phyloP scores from a whole-genome alignment of 805 yeast species.

The Saitoella complicata region DNA sequence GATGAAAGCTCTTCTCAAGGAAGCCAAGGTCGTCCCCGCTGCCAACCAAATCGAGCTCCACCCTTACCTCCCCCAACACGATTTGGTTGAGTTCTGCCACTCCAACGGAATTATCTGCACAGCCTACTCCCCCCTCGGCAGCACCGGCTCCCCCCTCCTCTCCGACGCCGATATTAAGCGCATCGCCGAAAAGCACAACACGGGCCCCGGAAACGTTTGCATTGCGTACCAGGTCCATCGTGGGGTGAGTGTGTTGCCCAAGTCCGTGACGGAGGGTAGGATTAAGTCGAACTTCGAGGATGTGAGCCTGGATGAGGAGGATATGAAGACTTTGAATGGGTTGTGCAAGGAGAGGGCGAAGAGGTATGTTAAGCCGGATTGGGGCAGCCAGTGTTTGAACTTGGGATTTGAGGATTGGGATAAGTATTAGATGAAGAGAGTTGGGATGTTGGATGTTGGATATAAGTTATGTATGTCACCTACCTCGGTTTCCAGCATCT shows the following conservation, averaged over 20 bases:
- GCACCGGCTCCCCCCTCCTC: conserved; percentile 17
- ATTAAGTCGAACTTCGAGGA: conserved; percentile 29
- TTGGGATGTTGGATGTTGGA: too few relatives aligned
- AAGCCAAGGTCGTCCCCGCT: conserved; percentile 41
- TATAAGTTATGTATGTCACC: too few relatives aligned
- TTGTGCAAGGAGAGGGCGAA: conserved; percentile 4
- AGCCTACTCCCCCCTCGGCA: conserved; percentile 70
- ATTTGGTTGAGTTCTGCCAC: conserved; percentile 37
- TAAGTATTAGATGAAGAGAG: too few relatives aligned
- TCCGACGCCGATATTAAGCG: conserved; percentile 35
- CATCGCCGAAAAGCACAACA: conserved; percentile 41
- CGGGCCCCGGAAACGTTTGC: conserved; percentile 35
- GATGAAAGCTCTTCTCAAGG: conserved; percentile 10
- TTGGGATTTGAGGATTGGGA: too few relatives aligned
- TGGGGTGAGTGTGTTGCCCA: conserved; percentile 13
- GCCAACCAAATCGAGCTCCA: conserved; percentile 66
- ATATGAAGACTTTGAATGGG: conserved; percentile 22
- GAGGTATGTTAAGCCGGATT: too few relatives aligned
- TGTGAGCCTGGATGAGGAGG: conserved; percentile 27
- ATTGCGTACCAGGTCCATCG: conserved; percentile 27
- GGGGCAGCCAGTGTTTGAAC: too few relatives aligned
- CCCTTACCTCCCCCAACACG: conserved; percentile 52
- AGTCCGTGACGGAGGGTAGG: conserved; percentile 49
- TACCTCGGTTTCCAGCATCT: too few relatives aligned
- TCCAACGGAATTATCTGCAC: conserved; percentile 41